Evolutionary conservation across 441 rosid species (phyloP), one percentile per base, ranked within the genome.

Genomic region (Gossypium gossypioides): DNA sequence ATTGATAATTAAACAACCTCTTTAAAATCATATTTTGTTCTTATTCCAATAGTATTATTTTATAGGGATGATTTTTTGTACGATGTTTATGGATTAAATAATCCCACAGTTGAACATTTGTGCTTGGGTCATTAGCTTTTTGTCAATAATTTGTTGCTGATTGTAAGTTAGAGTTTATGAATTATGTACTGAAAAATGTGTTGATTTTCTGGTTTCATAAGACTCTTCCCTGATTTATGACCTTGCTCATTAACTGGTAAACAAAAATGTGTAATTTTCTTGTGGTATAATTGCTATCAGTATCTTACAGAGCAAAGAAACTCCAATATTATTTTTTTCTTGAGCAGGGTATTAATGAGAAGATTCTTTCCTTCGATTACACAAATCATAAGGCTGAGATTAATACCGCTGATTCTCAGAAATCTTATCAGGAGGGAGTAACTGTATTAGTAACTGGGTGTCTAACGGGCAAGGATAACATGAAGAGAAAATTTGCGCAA

Each of bases 331-430:
- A 27, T 42, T n/a, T 66, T 72, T 56, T 75, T 59, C 62, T 83
- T 75, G 74, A 72, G 34, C 80, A 85, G 93, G 89, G 85, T 74
- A 88, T 88, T 69, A 84, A 86, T 44, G 80, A 86, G 71, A 85
- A 82, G 81, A 86, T 85, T 74, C 79, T 85, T 27, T 85, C 90
- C 65, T 78, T 85, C 84, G 83, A 85, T 54, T 86, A 75, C 70
- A 80, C 73, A 76, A 86, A 85, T 69, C 79, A 71, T 55, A 84
- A 83, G 74, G 87, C 87, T 37, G 88, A 88, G 79, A 88, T 88
- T 65, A 79, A 81, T 80, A 88, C 90, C 12, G 90, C 90, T 27
- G 90, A 86, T 77, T 86, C 90, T 64, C 92, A 86, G 75, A 77
- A 77, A 29, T 88, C 90, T 44, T 68, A 81, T 48, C 79, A 79